These are phyloP conservation scores for Terfezia boudieri DNA, from an alignment of 495 filamentous ascomycete species.

Conservation along the genomic window DNA sequence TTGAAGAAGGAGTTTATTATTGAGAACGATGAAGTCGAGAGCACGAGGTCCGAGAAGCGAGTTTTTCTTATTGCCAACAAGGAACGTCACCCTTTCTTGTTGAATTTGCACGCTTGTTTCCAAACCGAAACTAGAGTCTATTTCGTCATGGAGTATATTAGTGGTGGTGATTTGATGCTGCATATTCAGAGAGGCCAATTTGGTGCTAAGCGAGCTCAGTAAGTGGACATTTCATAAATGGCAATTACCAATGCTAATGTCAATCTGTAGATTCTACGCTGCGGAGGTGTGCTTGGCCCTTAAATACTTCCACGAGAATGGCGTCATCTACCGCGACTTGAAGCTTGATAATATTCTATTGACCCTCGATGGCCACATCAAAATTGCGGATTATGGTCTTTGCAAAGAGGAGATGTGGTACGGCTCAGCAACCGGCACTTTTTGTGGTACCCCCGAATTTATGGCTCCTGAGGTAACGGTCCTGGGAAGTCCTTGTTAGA, in stretches of 20 bases:
- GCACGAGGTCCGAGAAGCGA: constrained; percentile 89
- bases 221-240: constrained; percentile 22
- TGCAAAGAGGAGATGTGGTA: constrained; percentile 99
- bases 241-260: constrained; percentile 1
- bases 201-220: constrained; percentile 87
- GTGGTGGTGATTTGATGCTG: constrained; percentile 95
- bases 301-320: constrained; percentile 99
- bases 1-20: constrained; percentile 99
- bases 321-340: constrained; percentile 96
- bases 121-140: constrained; percentile 97
- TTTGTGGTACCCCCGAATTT: constrained; percentile 97
- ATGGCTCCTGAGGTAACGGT: constrained; percentile 86
- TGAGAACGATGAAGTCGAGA: constrained; percentile 99
- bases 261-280: constrained; percentile 59
- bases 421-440: constrained; percentile 85
- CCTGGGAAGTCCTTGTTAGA: not conserved
- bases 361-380: constrained; percentile 92
- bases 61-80: constrained; percentile 96
- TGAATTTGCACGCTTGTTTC: constrained; percentile 94
- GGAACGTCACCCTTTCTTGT: constrained; percentile 87
- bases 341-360: constrained; percentile 98
- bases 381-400: constrained; percentile 94
- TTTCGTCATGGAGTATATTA: constrained; percentile 99
- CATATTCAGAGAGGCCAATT: constrained; percentile 97
- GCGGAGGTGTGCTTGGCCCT: constrained; percentile 91